Base-by-base conservation (phyloP, 2,329 filamentous ascomycete species). In the Emmonsiellopsis sp. region DNA sequence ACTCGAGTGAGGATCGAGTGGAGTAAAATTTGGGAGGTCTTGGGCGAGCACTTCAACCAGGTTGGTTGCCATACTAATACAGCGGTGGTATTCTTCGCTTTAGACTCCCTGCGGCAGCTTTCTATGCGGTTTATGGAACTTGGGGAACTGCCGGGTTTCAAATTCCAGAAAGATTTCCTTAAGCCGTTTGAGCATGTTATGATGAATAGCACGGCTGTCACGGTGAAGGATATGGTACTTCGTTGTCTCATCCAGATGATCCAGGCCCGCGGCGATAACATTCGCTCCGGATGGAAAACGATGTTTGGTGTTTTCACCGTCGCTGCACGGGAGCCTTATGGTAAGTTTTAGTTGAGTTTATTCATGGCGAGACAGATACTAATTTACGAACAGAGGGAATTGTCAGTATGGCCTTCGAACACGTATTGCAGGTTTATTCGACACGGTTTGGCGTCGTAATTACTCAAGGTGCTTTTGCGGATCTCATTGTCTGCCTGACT, bases 221-320 rank as follows among this genome's bases (percentile, higher is more conserved):
- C 88, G 0, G 93, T 99, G 62, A 98, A 98, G 71, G 93, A 99
- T 63, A 92, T 98, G 86, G 89, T 95, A 45, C 76, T 99, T 26
- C 84, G 92, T 43, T 99, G 94, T 67, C 76, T 99, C 57, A 94
- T 96, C 54, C 94, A 99, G 71, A 98, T 99, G 94, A 95, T 98
- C 47, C 93, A 98, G 73, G 91, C 92, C 34, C 82, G 89, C 54
- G 94, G 94, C 5, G 87, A 96, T 70, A 97, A 97, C 62, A 98
- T 99, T 65, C 85, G 92, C 51, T 96, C 91, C 40, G 93, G 93
- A 5, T 99, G 93, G 93, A 86, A 93, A 67, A 97, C 94, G 16
- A 98, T 99, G 92, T 97, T 99, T 70, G 93, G 92, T 3, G 92
- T 96, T 32, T 98, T 98, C 66, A 96, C 92, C 1, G 90, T 97